These are phyloP conservation scores for Paxillus involutus DNA, from an alignment of 768 basidiomycete species.

Conservation along the genomic window DNA sequence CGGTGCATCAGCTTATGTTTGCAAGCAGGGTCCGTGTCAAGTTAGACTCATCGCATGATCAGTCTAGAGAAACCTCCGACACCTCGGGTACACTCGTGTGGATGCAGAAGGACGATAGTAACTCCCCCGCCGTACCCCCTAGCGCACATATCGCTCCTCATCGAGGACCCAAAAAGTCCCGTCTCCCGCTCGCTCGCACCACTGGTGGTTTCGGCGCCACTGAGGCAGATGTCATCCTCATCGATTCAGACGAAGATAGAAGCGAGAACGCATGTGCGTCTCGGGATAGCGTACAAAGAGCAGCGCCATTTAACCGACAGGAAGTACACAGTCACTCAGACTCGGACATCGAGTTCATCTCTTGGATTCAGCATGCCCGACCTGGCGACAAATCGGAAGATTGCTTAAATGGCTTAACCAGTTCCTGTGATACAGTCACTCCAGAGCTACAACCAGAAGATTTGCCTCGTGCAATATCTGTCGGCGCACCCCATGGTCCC, in stretches of 20 bases:
- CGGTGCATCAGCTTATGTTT: slow-evolving; percentile 7
- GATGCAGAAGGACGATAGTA: neutral
- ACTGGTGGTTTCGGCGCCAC: slow-evolving; percentile 10
- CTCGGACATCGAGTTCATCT: slow-evolving; percentile 11
- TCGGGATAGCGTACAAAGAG: neutral
- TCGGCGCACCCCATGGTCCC: neutral
- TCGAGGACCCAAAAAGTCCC: neutral
- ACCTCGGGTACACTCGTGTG: neutral
- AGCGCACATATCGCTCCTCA: neutral
- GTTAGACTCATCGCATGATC: neutral
- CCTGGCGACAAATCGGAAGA: slow-evolving; percentile 1
- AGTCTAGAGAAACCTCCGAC: neutral
- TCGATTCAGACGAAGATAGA: slow-evolving; percentile 20
- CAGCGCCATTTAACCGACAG: neutral
- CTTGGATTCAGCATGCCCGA: slow-evolving; percentile 3
- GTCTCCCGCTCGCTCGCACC: neutral
- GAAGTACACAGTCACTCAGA: slow-evolving; percentile 4
- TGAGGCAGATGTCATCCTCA: slow-evolving; percentile 19
- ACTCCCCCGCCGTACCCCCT: neutral
- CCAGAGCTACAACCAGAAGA: slow-evolving; percentile 1
- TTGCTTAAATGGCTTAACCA: neutral
- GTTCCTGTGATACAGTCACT: neutral
- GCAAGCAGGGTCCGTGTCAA: slow-evolving; percentile 15
- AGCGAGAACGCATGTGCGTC: neutral
- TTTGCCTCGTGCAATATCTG: neutral